These are phyloP conservation scores for Geranium rotundifolium DNA, from an alignment of 345 rosid species.

Conservation along the genomic window DNA sequence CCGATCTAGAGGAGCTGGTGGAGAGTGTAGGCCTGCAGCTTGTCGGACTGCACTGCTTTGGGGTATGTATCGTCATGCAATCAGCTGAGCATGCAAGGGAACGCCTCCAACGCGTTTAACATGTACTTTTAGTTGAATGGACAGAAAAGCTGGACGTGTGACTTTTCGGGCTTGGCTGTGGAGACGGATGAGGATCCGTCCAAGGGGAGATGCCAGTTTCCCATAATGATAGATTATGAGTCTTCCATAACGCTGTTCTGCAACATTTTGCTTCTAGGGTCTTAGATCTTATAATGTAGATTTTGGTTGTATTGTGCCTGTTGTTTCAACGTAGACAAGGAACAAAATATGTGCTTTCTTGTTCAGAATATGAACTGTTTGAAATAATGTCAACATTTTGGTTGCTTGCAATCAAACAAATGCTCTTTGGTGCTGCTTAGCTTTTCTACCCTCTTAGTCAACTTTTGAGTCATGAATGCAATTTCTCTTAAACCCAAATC, in stretches of 20 bases:
- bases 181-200: slow-evolving; percentile 53
- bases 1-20: slow-evolving; percentile 28
- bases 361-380: too few species aligned
- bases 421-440: too few species aligned
- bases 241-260: slow-evolving; percentile 2
- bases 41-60: slow-evolving; percentile 67
- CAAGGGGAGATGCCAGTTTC: slow-evolving; percentile 48
- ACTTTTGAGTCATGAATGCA: too few species aligned
- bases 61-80: slow-evolving; percentile 71
- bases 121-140: slow-evolving; percentile 60
- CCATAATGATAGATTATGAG: slow-evolving; percentile 46
- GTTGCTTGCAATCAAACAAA: too few species aligned
- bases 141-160: slow-evolving; percentile 57
- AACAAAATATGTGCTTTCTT: too few species aligned
- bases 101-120: slow-evolving; percentile 77
- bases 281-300: too few species aligned
- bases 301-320: too few species aligned
- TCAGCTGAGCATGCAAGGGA: slow-evolving; percentile 37
- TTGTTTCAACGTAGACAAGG: too few species aligned
- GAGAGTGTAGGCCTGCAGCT: slow-evolving; percentile 51
- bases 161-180: slow-evolving; percentile 50
- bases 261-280: too few species aligned
- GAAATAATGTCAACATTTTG: too few species aligned
- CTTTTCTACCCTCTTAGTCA: too few species aligned
- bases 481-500: too few species aligned